These are phyloP conservation scores for Coriaria nepalensis DNA, from an alignment of 306 rosid genomes.

Conservation along the genomic window DNA sequence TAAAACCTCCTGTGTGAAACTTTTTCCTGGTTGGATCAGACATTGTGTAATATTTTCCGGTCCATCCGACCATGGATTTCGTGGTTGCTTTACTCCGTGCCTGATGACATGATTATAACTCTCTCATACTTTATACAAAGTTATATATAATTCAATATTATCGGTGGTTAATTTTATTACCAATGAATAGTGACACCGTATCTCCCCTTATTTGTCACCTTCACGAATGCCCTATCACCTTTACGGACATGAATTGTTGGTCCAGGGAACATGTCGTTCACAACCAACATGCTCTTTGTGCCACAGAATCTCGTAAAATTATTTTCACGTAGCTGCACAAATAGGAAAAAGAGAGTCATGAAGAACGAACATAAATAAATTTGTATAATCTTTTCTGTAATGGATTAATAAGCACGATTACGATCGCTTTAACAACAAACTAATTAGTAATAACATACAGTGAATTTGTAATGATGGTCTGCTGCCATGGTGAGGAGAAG, in stretches of 20 bases:
- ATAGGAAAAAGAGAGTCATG: too few relatives aligned
- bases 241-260: slow-evolving; percentile 20
- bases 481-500: too few relatives aligned
- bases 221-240: slow-evolving; percentile 22
- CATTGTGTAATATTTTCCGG: slow-evolving; percentile 31
- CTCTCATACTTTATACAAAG: neutral
- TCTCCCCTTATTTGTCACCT: slow-evolving; percentile 15
- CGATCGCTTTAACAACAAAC: too few relatives aligned
- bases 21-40: slow-evolving; percentile 17
- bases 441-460: too few relatives aligned
- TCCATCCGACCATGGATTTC: slow-evolving; percentile 36
- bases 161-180: neutral
- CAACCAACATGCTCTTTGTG: slow-evolving; percentile 19
- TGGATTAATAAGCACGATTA: too few relatives aligned
- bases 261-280: slow-evolving; percentile 20
- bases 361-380: too few relatives aligned
- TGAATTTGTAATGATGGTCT: too few relatives aligned
- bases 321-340: slow-evolving; percentile 15
- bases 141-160: neutral
- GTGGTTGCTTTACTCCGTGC: slow-evolving; percentile 30
- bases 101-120: neutral
- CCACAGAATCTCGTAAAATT: slow-evolving; percentile 16
- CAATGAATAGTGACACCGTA: slow-evolving; percentile 27
- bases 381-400: too few relatives aligned
- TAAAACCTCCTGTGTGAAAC: slow-evolving; percentile 19